Percentiles rank a stretch among this genome's conserved stretches.
Conservation (phyloP, 1,139 yeast genomes). For the Hemisphaericaspora xylanilytica region DNA sequence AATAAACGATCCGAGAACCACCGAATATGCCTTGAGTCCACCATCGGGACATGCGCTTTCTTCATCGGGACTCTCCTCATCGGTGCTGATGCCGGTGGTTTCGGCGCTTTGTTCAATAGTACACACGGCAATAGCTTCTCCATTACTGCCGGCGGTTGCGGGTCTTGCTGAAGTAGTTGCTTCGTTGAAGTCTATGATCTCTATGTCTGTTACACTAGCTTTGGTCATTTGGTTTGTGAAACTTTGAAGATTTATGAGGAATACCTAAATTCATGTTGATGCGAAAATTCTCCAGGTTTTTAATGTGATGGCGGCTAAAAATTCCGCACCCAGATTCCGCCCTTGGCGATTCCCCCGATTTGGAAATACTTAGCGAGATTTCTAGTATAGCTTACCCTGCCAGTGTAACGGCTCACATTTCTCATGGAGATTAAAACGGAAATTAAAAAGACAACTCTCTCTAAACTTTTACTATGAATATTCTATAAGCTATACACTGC, state of each 20-base stretch:
- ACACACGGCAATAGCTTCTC: background rate
- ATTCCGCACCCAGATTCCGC: background rate
- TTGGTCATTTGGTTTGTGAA: too few species aligned
- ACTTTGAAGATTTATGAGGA: too few species aligned
- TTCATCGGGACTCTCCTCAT: background rate
- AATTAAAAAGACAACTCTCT: background rate
- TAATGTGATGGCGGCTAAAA: too few species aligned
- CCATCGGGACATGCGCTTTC: slow-evolving; percentile 15
- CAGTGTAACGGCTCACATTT: too few species aligned
- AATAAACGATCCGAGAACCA: slow-evolving; percentile 34
- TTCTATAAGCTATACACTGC: slow-evolving; percentile 26
- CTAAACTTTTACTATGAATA: background rate
- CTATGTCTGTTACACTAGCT: too few species aligned
- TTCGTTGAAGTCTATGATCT: too few species aligned
- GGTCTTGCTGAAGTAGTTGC: too few species aligned
- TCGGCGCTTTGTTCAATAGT: background rate
- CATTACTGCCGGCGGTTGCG: background rate
- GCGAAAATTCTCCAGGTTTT: too few species aligned
- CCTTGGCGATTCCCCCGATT: background rate
- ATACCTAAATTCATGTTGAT: too few species aligned
- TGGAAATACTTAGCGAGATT: background rate
- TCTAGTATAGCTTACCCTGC: too few species aligned
- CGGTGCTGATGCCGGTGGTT: background rate
- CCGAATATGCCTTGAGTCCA: slow-evolving; percentile 31
- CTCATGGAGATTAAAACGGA: background rate